Evolutionary conservation across 2,329 filamentous ascomycete genomes (phyloP).

Genomic region (Scedosporium dehoogii): DNA sequence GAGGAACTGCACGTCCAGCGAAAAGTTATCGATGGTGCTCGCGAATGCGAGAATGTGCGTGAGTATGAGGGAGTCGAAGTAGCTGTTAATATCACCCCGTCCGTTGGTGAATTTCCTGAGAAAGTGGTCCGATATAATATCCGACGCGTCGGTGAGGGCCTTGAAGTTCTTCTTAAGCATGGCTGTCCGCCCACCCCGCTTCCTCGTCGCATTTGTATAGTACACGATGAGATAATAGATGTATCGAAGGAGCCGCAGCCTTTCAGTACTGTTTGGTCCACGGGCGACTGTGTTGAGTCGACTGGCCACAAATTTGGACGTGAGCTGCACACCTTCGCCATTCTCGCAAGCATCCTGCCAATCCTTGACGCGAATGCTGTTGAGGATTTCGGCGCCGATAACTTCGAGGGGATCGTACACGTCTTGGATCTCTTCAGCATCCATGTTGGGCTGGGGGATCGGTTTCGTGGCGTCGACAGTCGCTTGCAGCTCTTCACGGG

Average conservation of each 20-base stretch:
- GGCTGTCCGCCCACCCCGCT: slow-evolving; percentile 38
- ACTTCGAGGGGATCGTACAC: slow-evolving; percentile 61
- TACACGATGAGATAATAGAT: slow-evolving; percentile 47
- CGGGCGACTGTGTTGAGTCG: slow-evolving; percentile 46
- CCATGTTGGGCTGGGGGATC: slow-evolving; percentile 58
- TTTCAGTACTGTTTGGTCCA: slow-evolving; percentile 40
- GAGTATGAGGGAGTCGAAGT: slow-evolving; percentile 60
- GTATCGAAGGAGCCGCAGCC: slow-evolving; percentile 51
- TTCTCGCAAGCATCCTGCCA: slow-evolving; percentile 61
- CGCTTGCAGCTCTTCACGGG: slow-evolving; percentile 54
- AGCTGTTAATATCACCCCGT: slow-evolving; percentile 53
- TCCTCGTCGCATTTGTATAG: slow-evolving; percentile 35
- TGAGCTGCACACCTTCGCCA: slow-evolving; percentile 44
- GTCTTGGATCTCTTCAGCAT: slow-evolving; percentile 57
- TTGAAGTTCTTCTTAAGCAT: slow-evolving; percentile 53
- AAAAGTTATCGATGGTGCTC: slow-evolving; percentile 62
- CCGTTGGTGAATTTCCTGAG: slow-evolving; percentile 58
- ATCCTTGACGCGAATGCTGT: slow-evolving; percentile 57
- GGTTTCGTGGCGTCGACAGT: slow-evolving; percentile 60
- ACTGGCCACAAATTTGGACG: slow-evolving; percentile 54
- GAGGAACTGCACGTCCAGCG: slow-evolving; percentile 60
- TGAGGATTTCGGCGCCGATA: slow-evolving; percentile 58
- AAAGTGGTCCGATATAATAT: slow-evolving; percentile 55
- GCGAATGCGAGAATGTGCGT: slow-evolving; percentile 65
- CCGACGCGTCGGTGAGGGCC: slow-evolving; percentile 45